phyloP scores from a whole-genome alignment of 371 early-diverging fungal species.

The Funneliformis caledonium region DNA sequence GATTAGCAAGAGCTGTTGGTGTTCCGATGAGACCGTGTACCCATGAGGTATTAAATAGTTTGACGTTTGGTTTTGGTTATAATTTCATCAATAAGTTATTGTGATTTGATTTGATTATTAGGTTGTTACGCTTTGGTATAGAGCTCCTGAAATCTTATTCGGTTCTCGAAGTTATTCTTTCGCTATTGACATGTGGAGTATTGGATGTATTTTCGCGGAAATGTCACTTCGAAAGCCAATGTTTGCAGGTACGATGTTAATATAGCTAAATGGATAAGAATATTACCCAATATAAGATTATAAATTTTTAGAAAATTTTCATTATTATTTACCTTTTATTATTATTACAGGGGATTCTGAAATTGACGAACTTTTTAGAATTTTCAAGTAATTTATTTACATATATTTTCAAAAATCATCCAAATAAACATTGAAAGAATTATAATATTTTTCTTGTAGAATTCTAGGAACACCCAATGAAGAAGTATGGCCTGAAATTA shows the following conservation, averaged over 20 bases:
- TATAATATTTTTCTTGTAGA: slow-evolving; percentile 37
- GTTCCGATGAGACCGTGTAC: slow-evolving; percentile 93
- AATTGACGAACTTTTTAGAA: slow-evolving; percentile 94
- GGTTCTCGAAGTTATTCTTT: slow-evolving; percentile 90
- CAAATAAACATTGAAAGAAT: not conserved
- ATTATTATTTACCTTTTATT: not conserved
- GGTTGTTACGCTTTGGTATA: slow-evolving; percentile 98
- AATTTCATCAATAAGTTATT: not conserved
- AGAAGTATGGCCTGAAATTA: slow-evolving; percentile 86
- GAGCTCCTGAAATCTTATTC: slow-evolving; percentile 96
- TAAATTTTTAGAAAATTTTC: not conserved
- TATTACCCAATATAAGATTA: not conserved
- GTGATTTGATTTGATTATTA: slow-evolving; percentile 35
- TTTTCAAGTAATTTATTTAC: slow-evolving; percentile 68
- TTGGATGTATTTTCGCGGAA: slow-evolving; percentile 98
- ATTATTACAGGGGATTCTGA: slow-evolving; percentile 83
- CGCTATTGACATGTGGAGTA: slow-evolving; percentile 97
- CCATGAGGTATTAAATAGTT: slow-evolving; percentile 74
- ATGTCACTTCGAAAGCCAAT: slow-evolving; percentile 85
- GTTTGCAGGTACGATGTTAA: slow-evolving; percentile 73
- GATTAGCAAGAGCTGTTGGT: slow-evolving; percentile 89
- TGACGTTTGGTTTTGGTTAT: not conserved
- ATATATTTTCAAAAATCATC: not conserved
- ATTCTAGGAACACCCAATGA: slow-evolving; percentile 93
- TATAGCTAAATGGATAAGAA: not conserved